Base-by-base conservation (phyloP, 345 rosid species). In the Cardiospermum halicacabum region DNA sequence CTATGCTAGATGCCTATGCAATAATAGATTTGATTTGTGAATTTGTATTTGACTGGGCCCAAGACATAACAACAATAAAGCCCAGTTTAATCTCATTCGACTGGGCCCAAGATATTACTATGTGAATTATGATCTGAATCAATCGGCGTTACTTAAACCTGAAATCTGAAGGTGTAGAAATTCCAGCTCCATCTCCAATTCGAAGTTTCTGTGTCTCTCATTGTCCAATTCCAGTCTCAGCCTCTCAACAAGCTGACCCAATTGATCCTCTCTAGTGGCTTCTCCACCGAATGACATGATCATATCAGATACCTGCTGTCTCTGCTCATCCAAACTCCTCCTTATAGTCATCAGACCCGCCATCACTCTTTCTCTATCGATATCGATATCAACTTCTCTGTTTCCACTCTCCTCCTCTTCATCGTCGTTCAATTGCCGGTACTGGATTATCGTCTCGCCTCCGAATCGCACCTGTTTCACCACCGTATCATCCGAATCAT, bases 271-370 rank as follows among this genome's bases (percentile, higher is more conserved):
- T 69, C 77, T 79, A 9, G 42, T 61, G 40, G 47, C 70, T 62
- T 80, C 87, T 27, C 80, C 92, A 24, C 93, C 92, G 37, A 85
- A 64, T 40, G 79, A 21, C 8, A 71, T 75, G 6, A 90, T 85
- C 71, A 86, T 65, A 43, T 76, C 62, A 8, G 62, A 45, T 15
- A 86, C 89, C 27, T 72, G 72, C 12, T 77, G 78, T 61, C 83
- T 74, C 69, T 90, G 92, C 63, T 82, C 87, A 50, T 89, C 93
- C 75, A 93, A 82, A 67, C 94, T 88, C 57, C 42, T 74, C 78
- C 72, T 77, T 73, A 92, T 64, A 59, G 63, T 56, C 66, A 66
- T 59, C 66, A 86, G 43, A 7, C 84, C 76, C 32, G 75, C 81
- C 66, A 92, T 22, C 80, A 89, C 27, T 40, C 19, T 22, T 5